Evolutionary conservation across 345 rosid genomes (phyloP).

Genomic region (sweet orange (Citrus sinensis)): DNA sequence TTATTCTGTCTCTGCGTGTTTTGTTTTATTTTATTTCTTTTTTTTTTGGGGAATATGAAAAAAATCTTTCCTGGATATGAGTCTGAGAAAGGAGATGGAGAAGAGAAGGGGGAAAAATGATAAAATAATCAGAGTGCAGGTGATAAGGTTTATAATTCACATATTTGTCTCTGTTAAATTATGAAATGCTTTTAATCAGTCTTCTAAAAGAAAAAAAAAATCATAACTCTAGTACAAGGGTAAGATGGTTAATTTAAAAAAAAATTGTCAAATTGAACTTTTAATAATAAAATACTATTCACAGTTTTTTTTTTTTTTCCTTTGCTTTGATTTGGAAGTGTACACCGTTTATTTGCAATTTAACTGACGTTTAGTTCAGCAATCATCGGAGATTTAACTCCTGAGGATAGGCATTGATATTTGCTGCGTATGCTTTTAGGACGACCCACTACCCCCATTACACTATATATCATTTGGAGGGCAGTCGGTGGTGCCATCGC

Average conservation of each 20-base stretch:
- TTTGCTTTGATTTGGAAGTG: too few relatives aligned
- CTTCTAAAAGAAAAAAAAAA: neutral
- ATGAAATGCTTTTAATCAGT: neutral
- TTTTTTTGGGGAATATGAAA: neutral
- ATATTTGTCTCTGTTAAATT: neutral
- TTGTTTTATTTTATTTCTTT: neutral
- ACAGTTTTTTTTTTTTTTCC: too few relatives aligned
- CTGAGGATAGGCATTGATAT: neutral
- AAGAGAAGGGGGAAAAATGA: too few relatives aligned
- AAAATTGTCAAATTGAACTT: neutral
- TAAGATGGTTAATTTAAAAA: too few relatives aligned
- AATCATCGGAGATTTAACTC: too few relatives aligned
- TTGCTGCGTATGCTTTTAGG: too few relatives aligned
- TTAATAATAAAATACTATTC: neutral
- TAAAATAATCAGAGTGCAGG: neutral
- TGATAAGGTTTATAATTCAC: neutral
- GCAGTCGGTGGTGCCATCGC: too few relatives aligned
- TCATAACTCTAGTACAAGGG: too few relatives aligned
- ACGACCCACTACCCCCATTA: too few relatives aligned
- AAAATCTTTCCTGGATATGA: slow-evolving; percentile 11
- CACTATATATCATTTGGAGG: too few relatives aligned
- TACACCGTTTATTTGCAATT: neutral
- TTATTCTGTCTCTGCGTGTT: neutral
- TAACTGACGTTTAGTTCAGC: neutral
- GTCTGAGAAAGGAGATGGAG: neutral